phyloP scores from a whole-genome alignment of 306 rosid species.

The Leucaena leucocephala region DNA sequence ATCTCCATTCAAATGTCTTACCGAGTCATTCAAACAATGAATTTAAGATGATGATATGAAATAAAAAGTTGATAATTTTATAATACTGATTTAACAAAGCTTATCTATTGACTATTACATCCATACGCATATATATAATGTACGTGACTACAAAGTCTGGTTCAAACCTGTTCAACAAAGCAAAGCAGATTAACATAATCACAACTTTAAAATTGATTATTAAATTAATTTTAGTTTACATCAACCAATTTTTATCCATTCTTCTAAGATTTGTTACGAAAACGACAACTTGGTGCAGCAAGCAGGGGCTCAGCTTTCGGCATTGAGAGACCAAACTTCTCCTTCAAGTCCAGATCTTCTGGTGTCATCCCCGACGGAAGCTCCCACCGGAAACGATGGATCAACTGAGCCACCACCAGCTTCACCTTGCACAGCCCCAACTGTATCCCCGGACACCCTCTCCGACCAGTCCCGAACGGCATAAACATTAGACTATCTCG shows the following conservation, averaged over 20 bases:
- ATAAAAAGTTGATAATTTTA: neutral
- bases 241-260: neutral
- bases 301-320: slow-evolving; percentile 1
- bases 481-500: neutral
- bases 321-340: slow-evolving; percentile 19
- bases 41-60: neutral
- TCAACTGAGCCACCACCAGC: slow-evolving; percentile 19
- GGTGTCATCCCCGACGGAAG: slow-evolving; percentile 11
- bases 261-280: neutral
- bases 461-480: slow-evolving; percentile 20
- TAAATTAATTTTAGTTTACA: neutral
- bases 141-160: neutral
- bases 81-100: no score
- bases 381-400: slow-evolving; percentile 8
- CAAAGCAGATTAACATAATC: neutral
- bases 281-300: neutral
- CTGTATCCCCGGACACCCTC: slow-evolving; percentile 14
- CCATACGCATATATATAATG: neutral
- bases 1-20: neutral
- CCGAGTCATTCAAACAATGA: no score
- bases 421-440: slow-evolving; percentile 3
- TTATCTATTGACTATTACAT: neutral
- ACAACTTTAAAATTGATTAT: neutral
- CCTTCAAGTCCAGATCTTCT: neutral
- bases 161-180: neutral